Conservation (phyloP, 2,329 filamentous ascomycete species). For the Arthrocladium fulminans region DNA sequence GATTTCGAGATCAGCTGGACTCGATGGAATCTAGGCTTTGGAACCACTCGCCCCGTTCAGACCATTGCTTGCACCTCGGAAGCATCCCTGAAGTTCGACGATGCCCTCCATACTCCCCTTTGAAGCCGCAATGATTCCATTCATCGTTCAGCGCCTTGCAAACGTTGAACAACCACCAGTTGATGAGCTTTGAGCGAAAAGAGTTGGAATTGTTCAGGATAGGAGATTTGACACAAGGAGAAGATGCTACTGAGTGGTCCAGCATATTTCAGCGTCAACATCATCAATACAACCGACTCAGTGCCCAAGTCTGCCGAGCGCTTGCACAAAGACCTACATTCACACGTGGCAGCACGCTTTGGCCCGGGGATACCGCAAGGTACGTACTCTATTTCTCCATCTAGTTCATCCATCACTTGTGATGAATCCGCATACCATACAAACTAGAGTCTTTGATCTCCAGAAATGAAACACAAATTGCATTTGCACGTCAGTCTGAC, state of each 20-base stretch:
- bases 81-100: background rate
- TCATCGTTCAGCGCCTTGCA: too few species aligned
- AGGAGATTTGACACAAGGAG: background rate
- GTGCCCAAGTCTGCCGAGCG: too few species aligned
- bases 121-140: too few species aligned
- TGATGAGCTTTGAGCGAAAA: too few species aligned
- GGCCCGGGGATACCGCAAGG: background rate
- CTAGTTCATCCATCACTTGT: background rate
- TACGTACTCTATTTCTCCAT: background rate
- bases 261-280: background rate
- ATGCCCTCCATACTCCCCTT: too few species aligned
- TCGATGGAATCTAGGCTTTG: too few species aligned
- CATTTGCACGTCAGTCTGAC: slow-evolving; percentile 90
- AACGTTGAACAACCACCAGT: too few species aligned
- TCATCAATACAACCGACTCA: too few species aligned
- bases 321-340: too few species aligned
- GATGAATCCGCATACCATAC: slow-evolving; percentile 20
- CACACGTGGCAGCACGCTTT: too few species aligned
- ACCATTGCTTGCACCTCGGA: background rate
- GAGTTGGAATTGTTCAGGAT: background rate
- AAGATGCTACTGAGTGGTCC: background rate
- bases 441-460: slow-evolving; percentile 98
- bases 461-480: slow-evolving; percentile 66
- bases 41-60: too few species aligned
- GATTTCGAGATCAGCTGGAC: too few species aligned